Percentiles rank a stretch among this genome's conserved stretches.
phyloP scores from a whole-genome alignment of 176 grass and related monocot genomes.

The Musa itinerans region DNA sequence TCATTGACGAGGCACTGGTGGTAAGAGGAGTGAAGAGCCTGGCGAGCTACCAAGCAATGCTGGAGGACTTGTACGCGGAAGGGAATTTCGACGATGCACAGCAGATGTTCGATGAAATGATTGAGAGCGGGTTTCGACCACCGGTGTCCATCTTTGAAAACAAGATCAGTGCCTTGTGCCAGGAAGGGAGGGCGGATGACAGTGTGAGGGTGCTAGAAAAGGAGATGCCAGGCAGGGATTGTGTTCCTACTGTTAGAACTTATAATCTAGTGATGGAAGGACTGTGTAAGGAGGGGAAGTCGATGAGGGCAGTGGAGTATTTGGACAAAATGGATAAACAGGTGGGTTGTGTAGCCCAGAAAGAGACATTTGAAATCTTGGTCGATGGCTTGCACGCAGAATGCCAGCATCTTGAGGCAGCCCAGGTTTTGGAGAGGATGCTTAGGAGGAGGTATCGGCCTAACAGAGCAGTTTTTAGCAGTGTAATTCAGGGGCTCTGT shows the following conservation, averaged over 20 bases:
- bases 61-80: conserved; percentile 43
- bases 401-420: conserved; percentile 34
- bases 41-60: conserved; percentile 40
- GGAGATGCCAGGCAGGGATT: conserved; percentile 46
- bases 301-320: conserved; percentile 50
- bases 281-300: conserved; percentile 45
- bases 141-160: conserved; percentile 41
- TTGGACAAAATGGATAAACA: conserved; percentile 51
- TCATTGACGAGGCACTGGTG: conserved; percentile 42
- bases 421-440: conserved; percentile 58
- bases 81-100: conserved; percentile 36
- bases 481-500: conserved; percentile 59
- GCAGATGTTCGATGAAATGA: conserved; percentile 66
- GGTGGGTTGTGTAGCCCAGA: conserved; percentile 41
- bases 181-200: conserved; percentile 34
- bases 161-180: conserved; percentile 54
- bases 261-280: conserved; percentile 73
- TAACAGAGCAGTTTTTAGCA: conserved; percentile 28
- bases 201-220: conserved; percentile 40
- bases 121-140: conserved; percentile 49
- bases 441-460: conserved; percentile 45
- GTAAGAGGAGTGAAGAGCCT: conserved; percentile 43
- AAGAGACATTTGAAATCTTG: conserved; percentile 64
- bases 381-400: conserved; percentile 45
- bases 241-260: conserved; percentile 36